These are phyloP conservation scores for Triticum turgidum DNA, from an alignment of 176 grass and related monocot genomes.

Conservation along the genomic window DNA sequence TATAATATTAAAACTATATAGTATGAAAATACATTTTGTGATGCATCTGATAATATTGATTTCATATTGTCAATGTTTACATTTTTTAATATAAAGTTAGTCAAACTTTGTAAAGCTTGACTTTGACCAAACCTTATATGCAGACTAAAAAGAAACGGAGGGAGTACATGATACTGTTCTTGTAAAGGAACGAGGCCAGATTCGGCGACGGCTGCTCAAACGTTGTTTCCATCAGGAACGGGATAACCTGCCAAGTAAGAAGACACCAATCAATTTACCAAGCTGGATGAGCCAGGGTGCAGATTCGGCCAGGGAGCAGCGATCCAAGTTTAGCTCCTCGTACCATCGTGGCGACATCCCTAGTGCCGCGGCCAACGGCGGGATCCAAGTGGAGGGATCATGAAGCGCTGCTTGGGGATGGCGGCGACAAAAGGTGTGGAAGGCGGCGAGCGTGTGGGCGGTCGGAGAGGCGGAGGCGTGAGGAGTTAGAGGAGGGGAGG, in stretches of 20 bases:
- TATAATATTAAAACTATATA: no score
- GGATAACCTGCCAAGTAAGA: conserved; percentile 51
- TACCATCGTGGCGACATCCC: conserved; percentile 42
- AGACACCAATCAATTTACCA: background rate
- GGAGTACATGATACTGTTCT: conserved; percentile 65
- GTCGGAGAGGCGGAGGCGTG: conserved; percentile 32
- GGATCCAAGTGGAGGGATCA: conserved; percentile 26
- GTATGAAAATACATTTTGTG: no score
- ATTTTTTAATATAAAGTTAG: no score
- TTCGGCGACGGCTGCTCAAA: conserved; percentile 62
- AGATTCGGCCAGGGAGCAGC: background rate
- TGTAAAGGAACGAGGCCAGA: conserved; percentile 68
- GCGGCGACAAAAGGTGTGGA: background rate
- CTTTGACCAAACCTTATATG: no score
- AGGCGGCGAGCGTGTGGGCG: conserved; percentile 5
- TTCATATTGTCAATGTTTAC: no score
- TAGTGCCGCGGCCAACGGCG: conserved; percentile 5
- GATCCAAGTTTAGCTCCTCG: background rate
- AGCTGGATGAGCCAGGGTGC: no score
- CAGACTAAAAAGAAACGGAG: no score
- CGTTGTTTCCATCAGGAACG: conserved; percentile 59
- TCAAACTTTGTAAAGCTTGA: no score
- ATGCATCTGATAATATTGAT: no score
- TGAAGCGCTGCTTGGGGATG: conserved; percentile 17
- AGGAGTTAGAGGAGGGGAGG: background rate